These are phyloP conservation scores for Hyphodiscus hymeniophilus DNA, from an alignment of 495 filamentous ascomycete genomes.

Conservation along the genomic window DNA sequence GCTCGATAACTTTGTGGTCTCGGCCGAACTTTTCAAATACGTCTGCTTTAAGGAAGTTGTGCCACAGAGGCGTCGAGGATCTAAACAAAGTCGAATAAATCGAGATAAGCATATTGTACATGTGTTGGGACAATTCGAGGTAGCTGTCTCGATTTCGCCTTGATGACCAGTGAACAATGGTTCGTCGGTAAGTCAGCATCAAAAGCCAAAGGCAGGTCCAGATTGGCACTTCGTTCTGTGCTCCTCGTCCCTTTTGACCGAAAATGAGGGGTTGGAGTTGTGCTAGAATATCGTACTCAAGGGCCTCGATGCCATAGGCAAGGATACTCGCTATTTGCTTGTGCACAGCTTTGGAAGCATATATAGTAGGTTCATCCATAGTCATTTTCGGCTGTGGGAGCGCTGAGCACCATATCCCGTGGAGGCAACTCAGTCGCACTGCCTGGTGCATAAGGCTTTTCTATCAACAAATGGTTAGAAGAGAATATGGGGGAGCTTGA, in stretches of 20 bases:
- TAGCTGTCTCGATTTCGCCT: neutral
- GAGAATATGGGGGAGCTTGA: neutral
- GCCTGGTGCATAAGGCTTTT: neutral
- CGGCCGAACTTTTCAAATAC: neutral
- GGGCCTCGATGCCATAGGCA: neutral
- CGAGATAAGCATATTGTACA: neutral
- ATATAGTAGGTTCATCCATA: neutral
- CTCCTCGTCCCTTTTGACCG: neutral
- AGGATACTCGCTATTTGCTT: neutral
- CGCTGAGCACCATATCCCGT: neutral
- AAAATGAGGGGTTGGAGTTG: neutral
- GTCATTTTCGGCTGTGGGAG: neutral
- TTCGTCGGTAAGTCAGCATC: neutral
- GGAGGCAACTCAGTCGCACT: neutral
- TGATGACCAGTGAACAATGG: neutral
- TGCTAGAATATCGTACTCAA: neutral
- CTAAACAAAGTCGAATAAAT: neutral
- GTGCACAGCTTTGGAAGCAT: neutral
- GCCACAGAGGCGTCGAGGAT: neutral
- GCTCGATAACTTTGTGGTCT: neutral
- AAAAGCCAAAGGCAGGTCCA: slow-evolving; percentile 1
- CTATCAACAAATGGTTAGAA: neutral
- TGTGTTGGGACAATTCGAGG: neutral
- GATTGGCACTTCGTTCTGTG: neutral
- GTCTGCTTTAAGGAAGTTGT: neutral